A percentile compares a stretch with the other conserved stretches of the same genome.
These are phyloP conservation scores for Blastobotrys serpentis DNA, from an alignment of 1,139 yeast genomes.

Conservation along the genomic window DNA sequence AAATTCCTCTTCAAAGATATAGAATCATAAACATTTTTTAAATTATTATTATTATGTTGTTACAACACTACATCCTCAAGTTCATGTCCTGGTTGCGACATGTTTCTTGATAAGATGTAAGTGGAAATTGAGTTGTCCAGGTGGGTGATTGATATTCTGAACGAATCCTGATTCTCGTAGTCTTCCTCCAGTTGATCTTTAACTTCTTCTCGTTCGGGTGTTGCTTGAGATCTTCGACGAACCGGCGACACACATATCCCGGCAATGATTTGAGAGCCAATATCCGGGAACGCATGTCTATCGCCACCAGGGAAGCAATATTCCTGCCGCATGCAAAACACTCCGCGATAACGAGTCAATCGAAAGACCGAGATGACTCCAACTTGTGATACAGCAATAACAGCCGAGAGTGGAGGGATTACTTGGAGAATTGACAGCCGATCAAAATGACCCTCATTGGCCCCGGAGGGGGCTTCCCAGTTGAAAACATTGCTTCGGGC, in stretches of 20 bases:
- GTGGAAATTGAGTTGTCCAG: slow-evolving; percentile 6
- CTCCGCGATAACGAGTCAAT: slow-evolving; percentile 55
- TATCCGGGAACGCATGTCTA: slow-evolving; percentile 10
- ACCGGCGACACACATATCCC: slow-evolving; percentile 10
- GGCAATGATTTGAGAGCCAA: slow-evolving; percentile 7
- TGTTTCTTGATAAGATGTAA: not conserved
- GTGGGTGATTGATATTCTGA: slow-evolving; percentile 4
- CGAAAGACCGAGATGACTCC: slow-evolving; percentile 59
- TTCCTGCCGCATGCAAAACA: slow-evolving; percentile 63
- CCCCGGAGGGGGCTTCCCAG: slow-evolving; percentile 28
- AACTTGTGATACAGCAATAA: slow-evolving; percentile 55
- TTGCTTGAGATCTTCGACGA: slow-evolving; percentile 1
- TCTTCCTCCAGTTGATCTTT: slow-evolving; percentile 1
- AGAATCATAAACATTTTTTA: not conserved
- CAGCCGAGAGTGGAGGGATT: slow-evolving; percentile 55
- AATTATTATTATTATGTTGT: not conserved
- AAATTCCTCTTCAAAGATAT: not conserved
- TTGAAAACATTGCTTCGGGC: slow-evolving; percentile 50
- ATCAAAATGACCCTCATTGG: slow-evolving; percentile 48
- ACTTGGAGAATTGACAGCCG: slow-evolving; percentile 53
- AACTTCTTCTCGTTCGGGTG: not conserved
- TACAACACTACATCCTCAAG: slow-evolving; percentile 6
- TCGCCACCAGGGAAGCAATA: slow-evolving; percentile 42
- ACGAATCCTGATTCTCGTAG: slow-evolving; percentile 2
- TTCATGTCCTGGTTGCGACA: not conserved